Conservation (phyloP, 441 rosid genomes). For the Populus hybrid region DNA sequence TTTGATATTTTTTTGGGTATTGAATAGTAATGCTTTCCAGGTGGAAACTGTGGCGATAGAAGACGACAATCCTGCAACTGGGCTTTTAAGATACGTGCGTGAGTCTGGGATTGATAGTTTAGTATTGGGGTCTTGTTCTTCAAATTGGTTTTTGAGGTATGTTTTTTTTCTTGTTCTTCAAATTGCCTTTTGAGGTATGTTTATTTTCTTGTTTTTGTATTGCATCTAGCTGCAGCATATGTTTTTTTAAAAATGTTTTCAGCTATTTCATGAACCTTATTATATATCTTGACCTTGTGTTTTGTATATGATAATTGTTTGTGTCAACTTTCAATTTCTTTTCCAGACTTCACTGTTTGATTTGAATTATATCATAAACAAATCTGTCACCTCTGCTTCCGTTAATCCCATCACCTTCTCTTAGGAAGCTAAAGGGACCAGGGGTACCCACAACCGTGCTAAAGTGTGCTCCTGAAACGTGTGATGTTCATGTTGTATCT, state of each 20-base stretch:
- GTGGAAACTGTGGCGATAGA: constrained; percentile 66
- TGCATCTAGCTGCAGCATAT: neutral
- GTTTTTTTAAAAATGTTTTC: too few species aligned
- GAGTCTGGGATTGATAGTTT: constrained; percentile 47
- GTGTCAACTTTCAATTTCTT: neutral
- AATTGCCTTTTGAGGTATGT: constrained; percentile 51
- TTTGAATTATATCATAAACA: too few species aligned
- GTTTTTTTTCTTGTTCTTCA: constrained; percentile 37
- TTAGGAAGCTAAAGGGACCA: constrained; percentile 54
- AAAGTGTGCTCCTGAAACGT: constrained; percentile 47
- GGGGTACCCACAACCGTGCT: constrained; percentile 52
- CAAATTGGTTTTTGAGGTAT: constrained; percentile 11
- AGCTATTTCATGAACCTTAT: neutral
- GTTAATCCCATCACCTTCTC: constrained; percentile 16
- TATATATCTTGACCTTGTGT: neutral
- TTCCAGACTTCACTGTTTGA: too few species aligned
- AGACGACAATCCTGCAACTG: constrained; percentile 65
- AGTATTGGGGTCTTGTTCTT: constrained; percentile 70
- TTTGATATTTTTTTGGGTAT: neutral
- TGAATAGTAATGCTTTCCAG: constrained; percentile 25
- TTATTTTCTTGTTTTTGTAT: neutral
- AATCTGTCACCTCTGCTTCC: neutral
- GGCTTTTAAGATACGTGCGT: constrained; percentile 48
- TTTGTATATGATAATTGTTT: neutral
- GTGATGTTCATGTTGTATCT: constrained; percentile 53